Base-by-base conservation (phyloP, 163 green algal species). In the Prototheca wickerhamii region DNA sequence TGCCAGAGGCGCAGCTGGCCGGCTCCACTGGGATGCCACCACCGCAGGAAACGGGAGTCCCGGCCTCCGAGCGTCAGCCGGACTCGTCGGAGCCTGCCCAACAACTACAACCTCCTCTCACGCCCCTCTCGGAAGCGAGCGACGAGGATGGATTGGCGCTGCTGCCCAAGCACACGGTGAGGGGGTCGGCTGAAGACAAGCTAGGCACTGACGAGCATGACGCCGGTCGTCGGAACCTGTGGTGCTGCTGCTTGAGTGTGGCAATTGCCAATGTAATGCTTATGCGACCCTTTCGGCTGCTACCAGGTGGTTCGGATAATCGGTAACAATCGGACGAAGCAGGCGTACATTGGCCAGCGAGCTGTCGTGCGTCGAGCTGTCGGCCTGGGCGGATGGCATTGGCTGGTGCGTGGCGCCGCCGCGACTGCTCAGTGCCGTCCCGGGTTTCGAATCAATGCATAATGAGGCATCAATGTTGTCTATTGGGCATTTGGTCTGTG, bases 371-470 rank as follows among this genome's bases (percentile, higher is more conserved):
- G 76, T 44, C 81, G 83, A 32, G 62, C 74, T 5, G 70, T 82
- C 17, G 83, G 83, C 15, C 76, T 90, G 29, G 83, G 83, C 3
- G 83, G 83, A 17, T 90, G 83, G 83, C 83, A 89, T 61, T 78
- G 60, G 44, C 61, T 85, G 56, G 72, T 82, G 62, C 42, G 12
- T 52, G n/a, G n/a, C n/a, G n/a, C n/a, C n/a, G n/a, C n/a, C n/a
- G n/a, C n/a, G n/a, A n/a, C n/a, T n/a, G n/a, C n/a, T n/a, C n/a
- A n/a, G n/a, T n/a, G n/a, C n/a, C n/a, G n/a, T n/a, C n/a, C n/a
- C n/a, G n/a, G n/a, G n/a, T n/a, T n/a, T n/a, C n/a, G n/a, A n/a
- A n/a, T n/a, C n/a, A n/a, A n/a, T n/a, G n/a, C n/a, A n/a, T n/a
- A n/a, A n/a, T n/a, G n/a, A n/a, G n/a, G n/a, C n/a, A n/a, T n/a